A percentile compares a stretch with the other conserved stretches of the same genome.
phyloP scores from a whole-genome alignment of 495 filamentous ascomycete genomes.

The Podospora pseudopauciseta region DNA sequence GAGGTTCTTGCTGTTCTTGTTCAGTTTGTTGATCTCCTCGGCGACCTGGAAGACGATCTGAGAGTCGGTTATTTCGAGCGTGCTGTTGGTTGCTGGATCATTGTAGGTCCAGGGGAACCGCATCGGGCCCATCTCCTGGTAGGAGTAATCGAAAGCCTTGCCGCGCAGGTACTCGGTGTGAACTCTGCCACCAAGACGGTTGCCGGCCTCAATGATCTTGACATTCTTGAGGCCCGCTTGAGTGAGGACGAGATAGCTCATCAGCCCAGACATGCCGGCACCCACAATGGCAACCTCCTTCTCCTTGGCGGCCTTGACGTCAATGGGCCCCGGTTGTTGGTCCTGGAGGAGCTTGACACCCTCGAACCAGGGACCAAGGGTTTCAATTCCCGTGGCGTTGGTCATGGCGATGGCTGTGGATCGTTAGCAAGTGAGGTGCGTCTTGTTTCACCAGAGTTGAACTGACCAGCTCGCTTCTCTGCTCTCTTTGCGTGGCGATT shows the following conservation, averaged over 20 bases:
- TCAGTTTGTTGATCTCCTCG: slow-evolving; percentile 55
- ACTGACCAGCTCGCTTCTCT: slow-evolving; percentile 26
- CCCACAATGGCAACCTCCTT: slow-evolving; percentile 62
- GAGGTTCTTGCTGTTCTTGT: slow-evolving; percentile 47
- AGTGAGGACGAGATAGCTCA: slow-evolving; percentile 45
- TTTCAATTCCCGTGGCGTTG: slow-evolving; percentile 51
- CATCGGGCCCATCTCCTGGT: slow-evolving; percentile 77
- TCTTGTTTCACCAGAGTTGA: not conserved
- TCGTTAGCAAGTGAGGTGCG: not conserved
- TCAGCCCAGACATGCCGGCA: slow-evolving; percentile 65
- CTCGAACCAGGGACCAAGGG: slow-evolving; percentile 66
- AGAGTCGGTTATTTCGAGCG: slow-evolving; percentile 54
- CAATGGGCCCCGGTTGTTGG: slow-evolving; percentile 49
- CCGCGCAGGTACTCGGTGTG: slow-evolving; percentile 60
- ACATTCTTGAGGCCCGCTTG: slow-evolving; percentile 41
- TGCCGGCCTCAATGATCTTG: slow-evolving; percentile 38
- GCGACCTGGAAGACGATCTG: slow-evolving; percentile 63
- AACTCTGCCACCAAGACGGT: slow-evolving; percentile 51
- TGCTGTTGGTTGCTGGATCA: slow-evolving; percentile 48
- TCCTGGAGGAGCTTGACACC: slow-evolving; percentile 59
- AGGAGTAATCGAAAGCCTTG: slow-evolving; percentile 62
- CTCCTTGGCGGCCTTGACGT: slow-evolving; percentile 52
- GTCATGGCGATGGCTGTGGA: slow-evolving; percentile 41
- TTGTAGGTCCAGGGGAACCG: slow-evolving; percentile 54
- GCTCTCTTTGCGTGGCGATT: slow-evolving; percentile 31